A percentile compares a stretch with the other conserved stretches of the same genome.
Conservation (phyloP, 306 rosid genomes). For the Comarum palustre region DNA sequence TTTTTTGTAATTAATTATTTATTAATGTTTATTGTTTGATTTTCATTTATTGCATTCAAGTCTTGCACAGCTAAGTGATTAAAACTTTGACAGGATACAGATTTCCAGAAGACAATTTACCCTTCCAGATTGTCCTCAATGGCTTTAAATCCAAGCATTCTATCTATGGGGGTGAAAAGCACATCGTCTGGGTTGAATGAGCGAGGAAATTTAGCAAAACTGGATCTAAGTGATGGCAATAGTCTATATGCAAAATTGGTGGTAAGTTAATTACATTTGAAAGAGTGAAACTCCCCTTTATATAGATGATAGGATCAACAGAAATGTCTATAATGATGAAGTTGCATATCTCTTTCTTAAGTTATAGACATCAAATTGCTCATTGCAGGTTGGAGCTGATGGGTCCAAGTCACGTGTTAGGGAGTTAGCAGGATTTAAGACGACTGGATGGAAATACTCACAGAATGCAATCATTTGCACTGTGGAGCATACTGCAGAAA, state of each 20-base stretch:
- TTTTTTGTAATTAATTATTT: too few relatives aligned
- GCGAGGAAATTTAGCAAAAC: constrained; percentile 54
- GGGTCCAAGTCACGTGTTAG: constrained; percentile 87
- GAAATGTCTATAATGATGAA: not conserved
- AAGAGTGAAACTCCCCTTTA: constrained; percentile 14
- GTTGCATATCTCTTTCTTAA: constrained; percentile 14
- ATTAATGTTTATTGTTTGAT: not conserved
- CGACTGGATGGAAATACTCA: constrained; percentile 90
- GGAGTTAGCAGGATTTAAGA: constrained; percentile 73
- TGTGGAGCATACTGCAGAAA: constrained; percentile 65
- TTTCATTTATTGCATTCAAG: not conserved
- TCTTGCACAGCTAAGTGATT: constrained; percentile 29
- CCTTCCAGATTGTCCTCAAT: constrained; percentile 56
- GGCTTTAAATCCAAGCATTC: constrained; percentile 47
- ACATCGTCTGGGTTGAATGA: constrained; percentile 35
- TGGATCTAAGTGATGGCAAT: constrained; percentile 78
- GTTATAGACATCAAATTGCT: constrained; percentile 20
- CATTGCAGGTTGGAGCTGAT: constrained; percentile 85
- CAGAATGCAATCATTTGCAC: constrained; percentile 93
- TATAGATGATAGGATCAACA: not conserved
- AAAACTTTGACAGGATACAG: constrained; percentile 51
- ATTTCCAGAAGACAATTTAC: constrained; percentile 62
- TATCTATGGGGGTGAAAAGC: constrained; percentile 37
- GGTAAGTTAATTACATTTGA: constrained; percentile 46
- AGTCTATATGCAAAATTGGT: constrained; percentile 78